Evolutionary conservation across 106 monocot genomes (phyloP).

Genomic region (Chionographis japonica): DNA sequence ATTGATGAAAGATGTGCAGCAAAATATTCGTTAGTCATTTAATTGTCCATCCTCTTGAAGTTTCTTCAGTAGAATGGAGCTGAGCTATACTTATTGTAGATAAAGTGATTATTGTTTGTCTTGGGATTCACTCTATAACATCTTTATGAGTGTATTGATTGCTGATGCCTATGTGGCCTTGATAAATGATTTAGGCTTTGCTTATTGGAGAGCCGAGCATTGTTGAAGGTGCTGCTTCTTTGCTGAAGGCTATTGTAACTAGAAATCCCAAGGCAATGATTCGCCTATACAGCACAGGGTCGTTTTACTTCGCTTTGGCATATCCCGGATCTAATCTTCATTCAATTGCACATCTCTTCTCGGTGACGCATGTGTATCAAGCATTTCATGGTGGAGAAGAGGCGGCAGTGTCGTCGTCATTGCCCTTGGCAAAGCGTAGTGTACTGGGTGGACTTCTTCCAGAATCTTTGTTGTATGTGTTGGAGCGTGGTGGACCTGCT

Average conservation of each 20-base stretch:
- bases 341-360: slow-evolving; percentile 88
- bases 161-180: neutral
- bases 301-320: slow-evolving; percentile 93
- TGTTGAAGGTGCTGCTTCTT: slow-evolving; percentile 82
- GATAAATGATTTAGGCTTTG: slow-evolving; percentile 55
- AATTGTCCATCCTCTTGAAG: no score
- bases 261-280: slow-evolving; percentile 97
- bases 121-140: neutral
- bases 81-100: no score
- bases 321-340: slow-evolving; percentile 98
- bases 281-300: slow-evolving; percentile 89
- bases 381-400: slow-evolving; percentile 99
- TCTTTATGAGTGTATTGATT: neutral
- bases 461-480: slow-evolving; percentile 91
- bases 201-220: slow-evolving; percentile 88
- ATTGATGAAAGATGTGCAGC: no score
- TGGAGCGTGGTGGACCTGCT: slow-evolving; percentile 87
- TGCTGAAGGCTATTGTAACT: slow-evolving; percentile 91
- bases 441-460: slow-evolving; percentile 95
- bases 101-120: no score
- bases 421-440: slow-evolving; percentile 96
- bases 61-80: no score
- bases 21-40: no score
- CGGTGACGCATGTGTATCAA: slow-evolving; percentile 84
- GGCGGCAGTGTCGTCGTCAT: slow-evolving; percentile 88